These are phyloP conservation scores for Boechera divaricarpa DNA, from an alignment of 345 rosid species.

Conservation along the genomic window DNA sequence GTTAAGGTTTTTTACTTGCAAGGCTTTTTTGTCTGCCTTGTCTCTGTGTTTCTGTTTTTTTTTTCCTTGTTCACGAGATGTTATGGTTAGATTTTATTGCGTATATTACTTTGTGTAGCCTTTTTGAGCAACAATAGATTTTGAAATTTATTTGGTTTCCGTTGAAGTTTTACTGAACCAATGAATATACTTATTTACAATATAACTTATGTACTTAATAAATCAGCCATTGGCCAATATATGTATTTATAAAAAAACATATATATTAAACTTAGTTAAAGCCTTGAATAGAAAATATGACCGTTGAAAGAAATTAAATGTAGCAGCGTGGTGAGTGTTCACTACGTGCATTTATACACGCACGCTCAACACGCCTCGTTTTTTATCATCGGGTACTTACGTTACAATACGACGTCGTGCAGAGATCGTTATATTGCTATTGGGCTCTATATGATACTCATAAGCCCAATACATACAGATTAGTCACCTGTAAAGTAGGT, in stretches of 20 bases:
- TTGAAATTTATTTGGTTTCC: neutral
- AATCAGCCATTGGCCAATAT: neutral
- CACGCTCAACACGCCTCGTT: slow-evolving; percentile 44
- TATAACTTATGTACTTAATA: neutral
- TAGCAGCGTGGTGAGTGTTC: slow-evolving; percentile 35
- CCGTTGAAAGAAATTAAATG: slow-evolving; percentile 38
- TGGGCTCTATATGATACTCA: neutral
- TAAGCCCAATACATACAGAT: slow-evolving; percentile 17
- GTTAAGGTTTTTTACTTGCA: slow-evolving; percentile 38
- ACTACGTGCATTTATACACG: slow-evolving; percentile 43
- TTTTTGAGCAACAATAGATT: neutral
- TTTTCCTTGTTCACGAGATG: slow-evolving; percentile 64
- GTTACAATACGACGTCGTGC: neutral
- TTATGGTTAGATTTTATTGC: slow-evolving; percentile 55
- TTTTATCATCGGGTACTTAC: slow-evolving; percentile 22
- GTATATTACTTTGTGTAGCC: slow-evolving; percentile 12
- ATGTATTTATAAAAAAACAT: neutral
- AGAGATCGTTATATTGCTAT: neutral
- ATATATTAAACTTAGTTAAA: neutral
- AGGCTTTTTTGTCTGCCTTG: slow-evolving; percentile 29
- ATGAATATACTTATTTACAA: neutral
- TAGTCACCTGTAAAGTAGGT: neutral
- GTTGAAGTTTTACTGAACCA: neutral
- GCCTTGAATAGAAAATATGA: slow-evolving; percentile 25
- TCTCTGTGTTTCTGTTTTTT: slow-evolving; percentile 29